Evolutionary conservation across 2,329 filamentous ascomycete species (phyloP).

Genomic region (Sporothrix brunneoviolacea): DNA sequence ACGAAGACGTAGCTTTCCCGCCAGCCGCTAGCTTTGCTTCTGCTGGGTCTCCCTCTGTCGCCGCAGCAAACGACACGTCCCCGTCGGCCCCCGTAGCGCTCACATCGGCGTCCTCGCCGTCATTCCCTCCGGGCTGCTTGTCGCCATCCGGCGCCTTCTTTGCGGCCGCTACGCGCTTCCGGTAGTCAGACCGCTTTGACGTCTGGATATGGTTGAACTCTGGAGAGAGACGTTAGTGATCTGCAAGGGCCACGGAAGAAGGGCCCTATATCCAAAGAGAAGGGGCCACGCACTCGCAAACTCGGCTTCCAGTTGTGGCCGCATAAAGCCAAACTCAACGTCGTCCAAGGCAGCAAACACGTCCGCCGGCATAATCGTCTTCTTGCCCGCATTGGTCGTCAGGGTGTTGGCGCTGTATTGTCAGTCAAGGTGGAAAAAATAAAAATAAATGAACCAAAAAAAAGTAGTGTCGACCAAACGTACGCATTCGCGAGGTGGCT

Average conservation of each 20-base stretch:
- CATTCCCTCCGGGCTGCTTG: slow-evolving; percentile 14
- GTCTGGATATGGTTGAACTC: slow-evolving; percentile 69
- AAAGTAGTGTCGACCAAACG: slow-evolving; percentile 26
- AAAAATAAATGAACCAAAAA: neutral
- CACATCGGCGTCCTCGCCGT: slow-evolving; percentile 18
- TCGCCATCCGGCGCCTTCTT: slow-evolving; percentile 36
- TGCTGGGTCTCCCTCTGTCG: slow-evolving; percentile 17
- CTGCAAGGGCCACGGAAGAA: neutral
- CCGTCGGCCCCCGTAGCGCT: neutral
- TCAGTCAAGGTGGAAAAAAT: neutral
- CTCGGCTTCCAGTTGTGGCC: slow-evolving; percentile 63
- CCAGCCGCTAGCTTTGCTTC: no score
- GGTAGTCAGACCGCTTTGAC: slow-evolving; percentile 67
- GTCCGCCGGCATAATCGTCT: slow-evolving; percentile 70
- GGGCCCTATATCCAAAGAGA: no score
- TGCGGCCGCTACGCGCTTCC: slow-evolving; percentile 61
- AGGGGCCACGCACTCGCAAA: slow-evolving; percentile 55
- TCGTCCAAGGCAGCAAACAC: slow-evolving; percentile 73
- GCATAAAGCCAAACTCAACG: slow-evolving; percentile 68
- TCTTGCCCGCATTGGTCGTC: slow-evolving; percentile 60
- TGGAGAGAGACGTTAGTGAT: slow-evolving; percentile 23
- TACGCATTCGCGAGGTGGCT: slow-evolving; percentile 72
- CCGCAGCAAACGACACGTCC: slow-evolving; percentile 8
- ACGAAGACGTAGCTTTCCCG: no score
- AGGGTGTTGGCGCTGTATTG: slow-evolving; percentile 61